Evolutionary conservation across 176 grass and related monocot genomes (phyloP), one percentile per base, ranked within the genome.

Genomic region (Alloteropsis semialata): DNA sequence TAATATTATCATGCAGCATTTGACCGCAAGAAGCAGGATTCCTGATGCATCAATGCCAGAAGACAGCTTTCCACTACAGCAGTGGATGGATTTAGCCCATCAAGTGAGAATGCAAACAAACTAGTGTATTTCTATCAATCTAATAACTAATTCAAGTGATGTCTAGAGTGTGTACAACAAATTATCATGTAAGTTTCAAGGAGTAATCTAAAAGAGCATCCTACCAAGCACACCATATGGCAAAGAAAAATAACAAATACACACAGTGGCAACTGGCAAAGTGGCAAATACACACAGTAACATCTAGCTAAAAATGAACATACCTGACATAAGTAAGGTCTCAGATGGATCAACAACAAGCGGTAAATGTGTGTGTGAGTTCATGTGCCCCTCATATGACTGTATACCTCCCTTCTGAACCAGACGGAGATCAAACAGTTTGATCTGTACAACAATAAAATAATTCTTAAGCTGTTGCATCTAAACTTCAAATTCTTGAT

Each of bases 321-420:
- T 81, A 93, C 96, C 96, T 88, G 96, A 93, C 54, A 93, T 76
- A 87, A 98, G 59, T 72, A 98, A 81, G 42, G 90, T 98, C 89
- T 98, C 96, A 76, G 96, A 91, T 72, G 96, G 90, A 70, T 98
- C 88, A 42, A 95, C 84, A 75, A 65, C 92, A 69, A 98, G 87
- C 10, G 90, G 92, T 78, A 95, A 85, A 78, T 39, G 79, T 58
- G 34, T 91, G 86, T 98, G 92, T 75, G 92, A 89, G 69, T 95
- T 98, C 45, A 90, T 82, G 80, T 98, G 96, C 22, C 92, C 96
- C 33, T 75, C 87, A 37, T 98, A 98, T 38, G 84, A 91, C 68
- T 98, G 96, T 74, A 95, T 86, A 44, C 75, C 87, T 75, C 88
- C 96, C 72, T 88, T 93, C 51, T 91, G 76, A 59, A 87, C 78